Conservation (phyloP, 2,329 filamentous ascomycete genomes). For the Metarhizium humberi region DNA sequence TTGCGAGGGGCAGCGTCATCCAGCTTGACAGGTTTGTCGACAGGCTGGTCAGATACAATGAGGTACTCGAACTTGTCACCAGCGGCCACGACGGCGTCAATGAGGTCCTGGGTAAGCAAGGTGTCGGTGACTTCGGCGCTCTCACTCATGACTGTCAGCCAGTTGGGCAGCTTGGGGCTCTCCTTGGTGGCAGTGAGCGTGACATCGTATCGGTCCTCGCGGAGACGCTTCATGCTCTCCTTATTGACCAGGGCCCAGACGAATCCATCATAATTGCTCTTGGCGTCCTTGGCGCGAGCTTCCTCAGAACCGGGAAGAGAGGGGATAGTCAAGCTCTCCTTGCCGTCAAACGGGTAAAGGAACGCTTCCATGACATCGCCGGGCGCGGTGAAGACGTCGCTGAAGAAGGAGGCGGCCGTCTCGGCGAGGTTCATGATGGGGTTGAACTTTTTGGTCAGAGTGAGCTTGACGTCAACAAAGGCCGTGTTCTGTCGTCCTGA, state of each 20-base stretch:
- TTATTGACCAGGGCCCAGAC: constrained; percentile 96
- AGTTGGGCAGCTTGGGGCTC: constrained; percentile 76
- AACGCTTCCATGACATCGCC: constrained; percentile 67
- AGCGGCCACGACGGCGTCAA: constrained; percentile 67
- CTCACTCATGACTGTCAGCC: constrained; percentile 94
- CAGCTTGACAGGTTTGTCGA: constrained; percentile 75
- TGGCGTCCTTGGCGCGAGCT: constrained; percentile 42
- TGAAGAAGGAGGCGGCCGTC: constrained; percentile 60
- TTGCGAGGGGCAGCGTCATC: constrained; percentile 80
- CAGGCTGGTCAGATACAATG: constrained; percentile 81
- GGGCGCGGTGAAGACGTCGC: constrained; percentile 64
- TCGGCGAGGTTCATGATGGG: constrained; percentile 57
- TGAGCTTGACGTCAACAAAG: constrained; percentile 78
- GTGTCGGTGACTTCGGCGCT: constrained; percentile 88
- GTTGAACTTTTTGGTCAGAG: constrained; percentile 79
- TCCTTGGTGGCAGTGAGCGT: constrained; percentile 93
- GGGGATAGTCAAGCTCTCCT: constrained; percentile 71
- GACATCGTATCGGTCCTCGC: constrained; percentile 89
- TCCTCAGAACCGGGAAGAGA: constrained; percentile 50
- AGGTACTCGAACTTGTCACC: constrained; percentile 77
- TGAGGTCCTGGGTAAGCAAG: constrained; percentile 78
- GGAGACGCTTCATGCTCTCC: constrained; percentile 78
- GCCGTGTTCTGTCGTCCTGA: constrained; percentile 89
- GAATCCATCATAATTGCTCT: constrained; percentile 76
- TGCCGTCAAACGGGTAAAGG: constrained; percentile 85